Evolutionary conservation across 805 yeast species (phyloP), one percentile per base, ranked within the genome.

Genomic region (Candida insectalens): DNA sequence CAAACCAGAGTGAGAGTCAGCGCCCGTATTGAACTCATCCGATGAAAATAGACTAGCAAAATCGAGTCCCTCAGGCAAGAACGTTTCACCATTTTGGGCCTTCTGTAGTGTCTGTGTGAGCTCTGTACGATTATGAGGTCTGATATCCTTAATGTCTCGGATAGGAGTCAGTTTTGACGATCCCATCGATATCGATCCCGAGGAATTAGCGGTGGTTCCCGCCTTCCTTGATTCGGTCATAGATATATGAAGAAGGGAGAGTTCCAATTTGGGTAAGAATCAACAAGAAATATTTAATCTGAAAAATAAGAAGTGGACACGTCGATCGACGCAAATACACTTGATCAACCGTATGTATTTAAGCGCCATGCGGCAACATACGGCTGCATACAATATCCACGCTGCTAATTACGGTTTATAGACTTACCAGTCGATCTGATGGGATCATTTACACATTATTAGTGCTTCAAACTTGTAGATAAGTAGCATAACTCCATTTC

Each of bases 61-160:
- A 14, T 37, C 29, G 33, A 46, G 22, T 18, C 37, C 34, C 18
- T 46, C 56, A 1, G 56, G 57, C 6, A 41, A 39, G 21, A 53
- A 43, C 1, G 57, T 46, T 27, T 45, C 42, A 1, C 56, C 57
- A 16, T 36, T 32, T 17, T 39, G 43, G 7, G 55, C 55, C 25
- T 43, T 52, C 5, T 36, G 37, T 3, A 51, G 35, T 1, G 55
- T 49, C 16, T 45, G 47, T 26, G 51, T 41, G 8, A 51, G 18
- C 12, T 42, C 34, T 4, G 30, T 28, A 19, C 32, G 19, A 16
- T 35, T 34, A 15, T 37, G 41, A 21, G 33, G 29, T 6, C 22
- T 14, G 8, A 40, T 9, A 7, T 33, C 25, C 18, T 40, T 29
- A n/a, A 37, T 8, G 29, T 35, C 20, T 18, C 32, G 35, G 22